phyloP scores from a whole-genome alignment of 2,329 filamentous ascomycete species.

The Xylariaceae sp. region DNA sequence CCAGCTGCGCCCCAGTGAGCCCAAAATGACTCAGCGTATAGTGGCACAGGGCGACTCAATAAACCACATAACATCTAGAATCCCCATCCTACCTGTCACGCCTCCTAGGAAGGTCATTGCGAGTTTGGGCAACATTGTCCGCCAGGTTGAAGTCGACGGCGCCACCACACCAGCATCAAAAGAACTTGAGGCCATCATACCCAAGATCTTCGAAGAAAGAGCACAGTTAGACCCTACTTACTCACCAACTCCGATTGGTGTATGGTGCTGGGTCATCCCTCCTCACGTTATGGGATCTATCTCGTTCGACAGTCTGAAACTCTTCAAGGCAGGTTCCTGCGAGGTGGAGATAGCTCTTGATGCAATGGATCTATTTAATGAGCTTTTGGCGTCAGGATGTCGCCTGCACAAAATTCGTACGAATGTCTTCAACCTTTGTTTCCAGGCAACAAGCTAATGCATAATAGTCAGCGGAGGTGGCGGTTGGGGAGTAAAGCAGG shows the following conservation, averaged over 20 bases:
- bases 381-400: slow-evolving; percentile 39
- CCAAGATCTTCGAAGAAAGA: slow-evolving; percentile 47
- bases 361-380: slow-evolving; percentile 30
- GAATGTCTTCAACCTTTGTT: slow-evolving; percentile 21
- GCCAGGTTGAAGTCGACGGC: slow-evolving; percentile 50
- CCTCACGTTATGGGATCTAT: slow-evolving; percentile 25
- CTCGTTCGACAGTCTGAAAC: slow-evolving; percentile 21
- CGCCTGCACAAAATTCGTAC: slow-evolving; percentile 44
- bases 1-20: slow-evolving; percentile 25
- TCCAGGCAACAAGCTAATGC: slow-evolving; percentile 20
- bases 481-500: slow-evolving; percentile 77
- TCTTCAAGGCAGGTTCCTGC: slow-evolving; percentile 22
- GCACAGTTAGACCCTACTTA: slow-evolving; percentile 25
- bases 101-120: slow-evolving; percentile 55
- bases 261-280: slow-evolving; percentile 69
- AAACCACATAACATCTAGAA: slow-evolving; percentile 15
- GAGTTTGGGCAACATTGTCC: slow-evolving; percentile 74
- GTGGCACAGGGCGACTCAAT: slow-evolving; percentile 14
- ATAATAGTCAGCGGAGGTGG: slow-evolving; percentile 68
- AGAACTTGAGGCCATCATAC: slow-evolving; percentile 64
- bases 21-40: slow-evolving; percentile 39
- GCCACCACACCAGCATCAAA: slow-evolving; percentile 57
- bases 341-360: slow-evolving; percentile 27
- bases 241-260: slow-evolving; percentile 45
- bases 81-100: slow-evolving; percentile 59